Percentiles rank a stretch among this genome's conserved stretches.
Conservation (phyloP, 2,329 filamentous ascomycete genomes). For the Aureobasidium sp. region DNA sequence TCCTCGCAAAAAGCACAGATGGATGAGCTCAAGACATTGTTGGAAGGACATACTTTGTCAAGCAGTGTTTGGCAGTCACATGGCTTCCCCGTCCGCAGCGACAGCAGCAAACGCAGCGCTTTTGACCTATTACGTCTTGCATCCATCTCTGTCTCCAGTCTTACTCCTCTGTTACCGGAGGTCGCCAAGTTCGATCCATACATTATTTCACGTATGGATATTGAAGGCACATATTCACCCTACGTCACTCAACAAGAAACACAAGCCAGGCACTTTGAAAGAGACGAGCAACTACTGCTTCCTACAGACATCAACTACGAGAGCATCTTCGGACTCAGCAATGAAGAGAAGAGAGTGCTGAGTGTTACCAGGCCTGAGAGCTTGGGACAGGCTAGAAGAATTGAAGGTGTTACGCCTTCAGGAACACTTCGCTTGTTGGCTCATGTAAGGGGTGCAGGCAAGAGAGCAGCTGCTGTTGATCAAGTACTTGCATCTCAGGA, state of each 20-base stretch:
- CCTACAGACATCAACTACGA: constrained; percentile 71
- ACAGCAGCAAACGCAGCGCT: constrained; percentile 59
- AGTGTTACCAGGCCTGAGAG: constrained; percentile 67
- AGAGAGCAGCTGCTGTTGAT: background rate
- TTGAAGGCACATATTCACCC: constrained; percentile 80
- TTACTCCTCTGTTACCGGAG: constrained; percentile 42
- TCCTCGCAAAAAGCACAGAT: constrained; percentile 58
- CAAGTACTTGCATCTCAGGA: constrained; percentile 1
- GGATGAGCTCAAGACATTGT: constrained; percentile 51
- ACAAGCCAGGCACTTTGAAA: constrained; percentile 58
- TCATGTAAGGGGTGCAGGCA: constrained; percentile 44
- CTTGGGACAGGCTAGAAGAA: constrained; percentile 75
- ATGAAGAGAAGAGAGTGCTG: constrained; percentile 68
- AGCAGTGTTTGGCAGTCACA: constrained; percentile 59
- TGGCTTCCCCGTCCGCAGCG: constrained; percentile 61
- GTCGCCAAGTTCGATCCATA: constrained; percentile 46
- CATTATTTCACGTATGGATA: constrained; percentile 61
- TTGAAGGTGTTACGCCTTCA: constrained; percentile 63
- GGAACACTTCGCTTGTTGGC: constrained; percentile 49
- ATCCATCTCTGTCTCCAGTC: constrained; percentile 50
- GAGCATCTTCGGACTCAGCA: constrained; percentile 61
- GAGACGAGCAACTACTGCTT: constrained; percentile 67
- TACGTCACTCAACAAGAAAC: constrained; percentile 66
- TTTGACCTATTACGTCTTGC: constrained; percentile 70
- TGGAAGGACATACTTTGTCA: constrained; percentile 51